A percentile compares a stretch with the other conserved stretches of the same genome.
Evolutionary conservation across 495 filamentous ascomycete genomes (phyloP).

Genomic region (Staphylotrichum tortipilum): DNA sequence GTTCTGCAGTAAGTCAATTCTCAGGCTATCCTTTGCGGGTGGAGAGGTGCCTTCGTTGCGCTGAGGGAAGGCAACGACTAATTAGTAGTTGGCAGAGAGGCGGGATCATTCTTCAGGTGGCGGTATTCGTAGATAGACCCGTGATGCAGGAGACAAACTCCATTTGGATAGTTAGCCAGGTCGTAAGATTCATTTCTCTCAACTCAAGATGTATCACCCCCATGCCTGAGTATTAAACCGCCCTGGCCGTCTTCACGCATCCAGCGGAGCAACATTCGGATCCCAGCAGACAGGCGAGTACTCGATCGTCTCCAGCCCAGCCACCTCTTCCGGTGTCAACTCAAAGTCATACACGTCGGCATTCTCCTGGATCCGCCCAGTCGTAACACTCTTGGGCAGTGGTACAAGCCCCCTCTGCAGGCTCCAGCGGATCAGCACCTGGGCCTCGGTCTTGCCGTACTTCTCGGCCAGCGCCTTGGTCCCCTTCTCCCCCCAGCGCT

Average conservation of each 20-base stretch:
- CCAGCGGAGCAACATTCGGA: constrained; percentile 31
- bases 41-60: too few species aligned
- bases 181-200: too few species aligned
- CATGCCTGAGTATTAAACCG: too few species aligned
- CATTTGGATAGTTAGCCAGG: too few species aligned
- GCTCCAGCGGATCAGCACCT: constrained; percentile 80
- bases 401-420: constrained; percentile 71
- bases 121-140: too few species aligned
- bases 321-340: constrained; percentile 52
- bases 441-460: constrained; percentile 63
- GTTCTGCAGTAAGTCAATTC: neutral
- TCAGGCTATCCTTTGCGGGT: too few species aligned
- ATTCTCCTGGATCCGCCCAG: constrained; percentile 64
- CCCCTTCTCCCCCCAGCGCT: constrained; percentile 55
- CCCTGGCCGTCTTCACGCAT: neutral
- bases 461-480: constrained; percentile 56
- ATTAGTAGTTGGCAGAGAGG: too few species aligned
- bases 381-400: constrained; percentile 67
- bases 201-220: too few species aligned
- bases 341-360: constrained; percentile 75
- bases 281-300: constrained; percentile 70
- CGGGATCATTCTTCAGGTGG: too few species aligned
- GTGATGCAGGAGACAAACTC: too few species aligned
- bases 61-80: too few species aligned
- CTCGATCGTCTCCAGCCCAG: constrained; percentile 42